Base-by-base conservation (phyloP, 257 asterid genomes). In the Rubia yunnanensis region DNA sequence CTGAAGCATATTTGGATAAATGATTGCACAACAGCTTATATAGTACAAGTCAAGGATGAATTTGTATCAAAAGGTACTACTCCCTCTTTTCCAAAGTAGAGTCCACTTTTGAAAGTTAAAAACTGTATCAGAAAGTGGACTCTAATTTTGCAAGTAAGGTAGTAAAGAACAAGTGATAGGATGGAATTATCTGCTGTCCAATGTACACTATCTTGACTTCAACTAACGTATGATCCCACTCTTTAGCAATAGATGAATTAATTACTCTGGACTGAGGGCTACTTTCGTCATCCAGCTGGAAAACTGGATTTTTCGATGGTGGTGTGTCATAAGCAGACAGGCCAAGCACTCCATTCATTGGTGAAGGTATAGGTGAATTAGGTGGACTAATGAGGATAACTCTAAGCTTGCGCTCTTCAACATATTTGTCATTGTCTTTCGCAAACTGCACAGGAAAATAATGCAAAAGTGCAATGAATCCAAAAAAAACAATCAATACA, bases 341-440 rank as follows among this genome's bases (percentile, higher is more conserved):
- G 36, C 64, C 65, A 22, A 24, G 36, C 28, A 13, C 74, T 69
- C 72, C 77, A 74, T 72, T 74, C 66, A 63, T 31, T 54, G 84
- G 80, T 54, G 77, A 70, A 30, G 56, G 26, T 64, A 46, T 65
- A 48, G 82, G 80, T 0, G 84, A 76, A 58, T 64, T 58, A 48
- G 80, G 77, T 65, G 82, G 84, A 72, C 73, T 79, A 30, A 64
- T 54, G 69, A 79, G 75, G 66, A 77, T 27, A 70, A 82, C 86
- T 66, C 59, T 79, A 62, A 79, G 79, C 80, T 79, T 82, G 60
- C 63, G 77, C 71, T 82, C 84, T 79, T 74, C 80, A 32, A 82
- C 80, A 72, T 68, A 74, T 23, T 64, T 79, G 30, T 75, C 74
- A 49, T 36, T 77, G 39, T 76, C 86, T 82, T 70, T 82, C 11